Evolutionary conservation across 1,139 yeast species (phyloP).

Genomic region (Candida freyschussii): DNA sequence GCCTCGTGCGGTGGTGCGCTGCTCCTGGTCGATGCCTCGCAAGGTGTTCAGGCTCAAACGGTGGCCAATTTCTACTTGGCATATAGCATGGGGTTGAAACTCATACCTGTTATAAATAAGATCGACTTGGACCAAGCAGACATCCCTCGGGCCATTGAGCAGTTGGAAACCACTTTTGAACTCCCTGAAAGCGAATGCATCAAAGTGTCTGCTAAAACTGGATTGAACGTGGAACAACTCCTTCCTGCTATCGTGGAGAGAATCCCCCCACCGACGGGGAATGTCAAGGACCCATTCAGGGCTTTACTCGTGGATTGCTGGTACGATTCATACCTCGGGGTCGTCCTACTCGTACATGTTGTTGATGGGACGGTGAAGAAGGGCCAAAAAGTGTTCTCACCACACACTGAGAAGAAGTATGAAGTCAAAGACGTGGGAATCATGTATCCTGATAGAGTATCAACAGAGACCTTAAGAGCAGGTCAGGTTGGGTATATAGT

Average conservation of each 20-base stretch:
- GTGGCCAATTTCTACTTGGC: slow-evolving; percentile 94
- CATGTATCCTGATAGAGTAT: slow-evolving; percentile 83
- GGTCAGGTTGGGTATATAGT: slow-evolving; percentile 95
- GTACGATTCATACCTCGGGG: slow-evolving; percentile 94
- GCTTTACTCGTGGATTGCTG: slow-evolving; percentile 90
- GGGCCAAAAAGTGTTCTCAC: slow-evolving; percentile 74
- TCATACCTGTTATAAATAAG: slow-evolving; percentile 88
- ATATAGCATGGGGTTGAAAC: slow-evolving; percentile 72
- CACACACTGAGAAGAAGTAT: slow-evolving; percentile 69
- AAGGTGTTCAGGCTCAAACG: slow-evolving; percentile 97
- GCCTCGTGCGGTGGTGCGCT: slow-evolving; percentile 97
- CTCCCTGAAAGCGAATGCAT: slow-evolving; percentile 70
- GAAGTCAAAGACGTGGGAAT: slow-evolving; percentile 93
- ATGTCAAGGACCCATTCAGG: slow-evolving; percentile 51
- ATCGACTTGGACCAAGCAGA: slow-evolving; percentile 89
- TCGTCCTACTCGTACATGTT: slow-evolving; percentile 78
- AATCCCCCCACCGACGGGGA: slow-evolving; percentile 71
- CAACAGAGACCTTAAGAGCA: slow-evolving; percentile 60
- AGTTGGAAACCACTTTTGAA: slow-evolving; percentile 80
- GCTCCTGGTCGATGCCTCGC: slow-evolving; percentile 86
- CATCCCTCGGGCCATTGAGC: slow-evolving; percentile 73
- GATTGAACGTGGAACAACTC: slow-evolving; percentile 67
- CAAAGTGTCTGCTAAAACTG: slow-evolving; percentile 90
- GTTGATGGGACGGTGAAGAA: slow-evolving; percentile 76
- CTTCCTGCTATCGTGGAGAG: slow-evolving; percentile 76